Percentiles rank a stretch among this genome's conserved stretches.
Evolutionary conservation across 768 basidiomycete genomes (phyloP).

Genomic region (Auriscalpium microsporum): DNA sequence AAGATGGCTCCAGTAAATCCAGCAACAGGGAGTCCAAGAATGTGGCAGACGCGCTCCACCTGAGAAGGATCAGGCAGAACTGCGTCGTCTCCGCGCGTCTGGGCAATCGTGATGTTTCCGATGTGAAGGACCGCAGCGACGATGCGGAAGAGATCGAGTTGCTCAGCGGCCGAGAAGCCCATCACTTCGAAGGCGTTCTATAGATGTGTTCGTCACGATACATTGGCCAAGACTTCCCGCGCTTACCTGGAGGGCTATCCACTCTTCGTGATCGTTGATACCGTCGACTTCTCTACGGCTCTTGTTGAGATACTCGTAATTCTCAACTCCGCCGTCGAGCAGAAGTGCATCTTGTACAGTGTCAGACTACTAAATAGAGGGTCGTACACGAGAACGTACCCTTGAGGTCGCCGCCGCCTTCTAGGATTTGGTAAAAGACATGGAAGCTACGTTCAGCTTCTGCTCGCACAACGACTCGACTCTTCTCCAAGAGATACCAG

Average conservation of each 20-base stretch:
- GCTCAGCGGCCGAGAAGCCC: conserved; percentile 78
- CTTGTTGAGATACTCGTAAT: conserved; percentile 89
- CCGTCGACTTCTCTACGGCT: conserved; percentile 91
- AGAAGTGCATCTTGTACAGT: conserved; percentile 47
- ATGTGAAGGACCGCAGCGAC: conserved; percentile 92
- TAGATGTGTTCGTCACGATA: conserved; percentile 2
- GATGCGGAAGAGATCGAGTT: conserved; percentile 88
- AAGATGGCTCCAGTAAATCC: conserved; percentile 88
- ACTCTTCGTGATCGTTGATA: conserved; percentile 86
- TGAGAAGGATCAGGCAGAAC: conserved; percentile 74
- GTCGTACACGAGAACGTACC: conserved; percentile 35
- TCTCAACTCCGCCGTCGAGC: conserved; percentile 61
- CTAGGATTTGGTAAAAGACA: conserved; percentile 92
- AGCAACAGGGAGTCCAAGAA: conserved; percentile 78
- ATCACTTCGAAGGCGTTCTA: conserved; percentile 82
- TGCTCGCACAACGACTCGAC: conserved; percentile 81
- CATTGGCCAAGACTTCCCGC: not conserved
- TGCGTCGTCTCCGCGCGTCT: conserved; percentile 73
- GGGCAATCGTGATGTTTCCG: conserved; percentile 81
- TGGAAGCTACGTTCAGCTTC: conserved; percentile 92
- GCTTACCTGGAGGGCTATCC: conserved; percentile 65
- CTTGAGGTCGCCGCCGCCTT: conserved; percentile 62
- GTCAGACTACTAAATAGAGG: conserved; percentile 4
- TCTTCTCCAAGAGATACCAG: conserved; percentile 98
- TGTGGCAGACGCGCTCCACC: conserved; percentile 82